These are phyloP conservation scores for Stenogyne calaminthoides DNA, from an alignment of 305 asterid genomes.

Conservation along the genomic window DNA sequence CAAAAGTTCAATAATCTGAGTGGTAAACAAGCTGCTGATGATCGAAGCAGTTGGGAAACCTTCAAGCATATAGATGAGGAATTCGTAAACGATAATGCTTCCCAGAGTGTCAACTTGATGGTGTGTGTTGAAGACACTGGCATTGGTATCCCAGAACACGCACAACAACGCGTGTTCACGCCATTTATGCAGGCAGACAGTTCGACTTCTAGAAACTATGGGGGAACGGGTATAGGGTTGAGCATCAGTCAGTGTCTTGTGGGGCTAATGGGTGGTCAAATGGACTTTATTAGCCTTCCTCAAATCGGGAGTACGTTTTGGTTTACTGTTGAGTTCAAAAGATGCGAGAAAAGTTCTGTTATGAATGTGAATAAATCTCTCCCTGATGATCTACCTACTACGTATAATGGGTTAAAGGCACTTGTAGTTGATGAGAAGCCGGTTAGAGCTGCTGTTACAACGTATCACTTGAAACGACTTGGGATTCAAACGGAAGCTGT, in stretches of 20 bases:
- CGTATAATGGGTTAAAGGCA: conserved; percentile 70
- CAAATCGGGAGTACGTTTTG: conserved; percentile 88
- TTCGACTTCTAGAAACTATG: conserved; percentile 86
- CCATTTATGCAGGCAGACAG: conserved; percentile 99
- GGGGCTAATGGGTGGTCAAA: conserved; percentile 88
- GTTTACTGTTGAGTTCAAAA: conserved; percentile 59
- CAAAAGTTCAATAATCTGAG: conserved; percentile 65
- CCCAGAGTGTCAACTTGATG: conserved; percentile 53
- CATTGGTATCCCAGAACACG: conserved; percentile 77
- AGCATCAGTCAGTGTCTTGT: conserved; percentile 94
- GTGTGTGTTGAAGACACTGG: conserved; percentile 93
- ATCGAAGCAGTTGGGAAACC: conserved; percentile 72
- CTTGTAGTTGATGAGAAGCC: conserved; percentile 75
- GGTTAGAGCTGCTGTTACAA: conserved; percentile 80
- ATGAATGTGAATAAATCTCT: conserved; percentile 47
- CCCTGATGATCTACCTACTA: conserved; percentile 57
- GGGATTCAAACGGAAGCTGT: conserved; percentile 67
- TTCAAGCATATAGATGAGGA: conserved; percentile 59
- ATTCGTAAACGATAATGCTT: conserved; percentile 33
- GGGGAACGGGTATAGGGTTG: conserved; percentile 95
- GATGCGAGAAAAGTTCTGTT: conserved; percentile 44
- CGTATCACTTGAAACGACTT: conserved; percentile 80
- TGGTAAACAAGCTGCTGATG: conserved; percentile 82
- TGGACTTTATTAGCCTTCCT: conserved; percentile 75
- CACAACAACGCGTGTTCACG: conserved; percentile 76